Evolutionary conservation across 768 basidiomycete genomes (phyloP), one percentile per base, ranked within the genome.

Genomic region (Boletus insuetus): DNA sequence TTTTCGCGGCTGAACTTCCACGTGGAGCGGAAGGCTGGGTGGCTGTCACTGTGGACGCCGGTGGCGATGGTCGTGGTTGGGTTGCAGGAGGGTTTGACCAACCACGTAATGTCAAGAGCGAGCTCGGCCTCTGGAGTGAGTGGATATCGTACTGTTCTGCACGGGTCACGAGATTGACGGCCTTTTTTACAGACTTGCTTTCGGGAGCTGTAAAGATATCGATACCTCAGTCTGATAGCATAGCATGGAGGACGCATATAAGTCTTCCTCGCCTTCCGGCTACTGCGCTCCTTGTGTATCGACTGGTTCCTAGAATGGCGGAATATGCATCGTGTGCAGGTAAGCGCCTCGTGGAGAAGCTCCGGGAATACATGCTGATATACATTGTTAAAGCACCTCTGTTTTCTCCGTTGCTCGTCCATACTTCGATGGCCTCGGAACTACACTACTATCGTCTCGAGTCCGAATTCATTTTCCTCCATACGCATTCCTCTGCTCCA

Each of bases 401-500:
- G 7, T 73, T 91, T 39, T 74, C 82, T 6, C 88, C 90, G 3
- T 71, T 93, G n/a, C 72, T 94, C 13, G 71, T 79, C 31, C 86
- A 92, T 54, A 75, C 75, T 0, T 84, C 89, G 0, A 74, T 79
- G 47, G 64, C 74, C 1, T 70, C 77, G 11, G 91, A 92, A 71
- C 81, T 82, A 1, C 85, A 91, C 64, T 89, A 89, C 60, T 83
- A 81, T 67, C 80, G 84, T 31, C 74, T 89, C 29, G 58, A 40
- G 8, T 11, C 66, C n/a, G 43, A 65, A 62, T 45, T 66, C 64
- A 1, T 69, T 59, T 16, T 64, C n/a, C 75, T 91, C 13, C 89
- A 92, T 66, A 81, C 85, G 0, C 88, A 93, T 66, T 69, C 79
- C 8, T 70, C 77, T 7, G 89, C 83, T 3, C 89, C 92, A 0